These are phyloP conservation scores for Ilex asprella DNA, from an alignment of 257 asterid genomes.

Conservation along the genomic window DNA sequence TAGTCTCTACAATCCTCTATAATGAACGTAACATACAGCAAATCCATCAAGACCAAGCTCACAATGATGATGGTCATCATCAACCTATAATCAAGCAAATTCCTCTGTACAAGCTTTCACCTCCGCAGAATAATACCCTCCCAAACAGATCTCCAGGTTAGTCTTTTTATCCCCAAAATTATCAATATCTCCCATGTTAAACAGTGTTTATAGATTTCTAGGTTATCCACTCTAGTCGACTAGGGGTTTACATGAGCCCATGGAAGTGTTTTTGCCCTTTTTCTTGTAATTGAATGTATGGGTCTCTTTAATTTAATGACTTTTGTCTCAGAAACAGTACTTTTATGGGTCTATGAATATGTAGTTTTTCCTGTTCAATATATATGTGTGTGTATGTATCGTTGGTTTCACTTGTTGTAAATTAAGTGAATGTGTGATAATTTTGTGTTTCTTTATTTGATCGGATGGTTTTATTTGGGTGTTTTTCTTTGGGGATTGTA, in stretches of 20 bases:
- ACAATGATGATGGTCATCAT: constrained; percentile 2
- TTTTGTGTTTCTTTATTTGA: constrained; percentile 2
- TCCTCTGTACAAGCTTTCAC: constrained; percentile 23
- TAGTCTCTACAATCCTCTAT: constrained; percentile 50
- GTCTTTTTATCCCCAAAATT: background rate
- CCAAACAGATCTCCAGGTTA: constrained; percentile 38
- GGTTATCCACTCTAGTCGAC: background rate
- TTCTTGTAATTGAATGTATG: constrained; percentile 6
- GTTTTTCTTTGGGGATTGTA: constrained; percentile 10
- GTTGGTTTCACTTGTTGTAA: background rate
- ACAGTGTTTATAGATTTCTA: background rate
- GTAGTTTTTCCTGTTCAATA: constrained; percentile 10
- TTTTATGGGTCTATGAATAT: background rate
- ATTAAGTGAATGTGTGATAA: background rate
- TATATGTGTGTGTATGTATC: background rate
- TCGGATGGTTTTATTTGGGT: constrained; percentile 1
- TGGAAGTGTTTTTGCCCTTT: constrained; percentile 1
- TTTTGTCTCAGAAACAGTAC: background rate
- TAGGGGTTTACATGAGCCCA: background rate
- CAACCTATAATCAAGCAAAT: constrained; percentile 14
- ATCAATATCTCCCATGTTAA: constrained; percentile 8
- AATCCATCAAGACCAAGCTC: constrained; percentile 31
- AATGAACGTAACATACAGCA: constrained; percentile 45
- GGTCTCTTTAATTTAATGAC: no score
- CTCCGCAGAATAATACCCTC: constrained; percentile 24